A percentile compares a stretch with the other conserved stretches of the same genome.
Evolutionary conservation across 2,329 filamentous ascomycete species (phyloP).

Genomic region (Leptographium radiaticola): DNA sequence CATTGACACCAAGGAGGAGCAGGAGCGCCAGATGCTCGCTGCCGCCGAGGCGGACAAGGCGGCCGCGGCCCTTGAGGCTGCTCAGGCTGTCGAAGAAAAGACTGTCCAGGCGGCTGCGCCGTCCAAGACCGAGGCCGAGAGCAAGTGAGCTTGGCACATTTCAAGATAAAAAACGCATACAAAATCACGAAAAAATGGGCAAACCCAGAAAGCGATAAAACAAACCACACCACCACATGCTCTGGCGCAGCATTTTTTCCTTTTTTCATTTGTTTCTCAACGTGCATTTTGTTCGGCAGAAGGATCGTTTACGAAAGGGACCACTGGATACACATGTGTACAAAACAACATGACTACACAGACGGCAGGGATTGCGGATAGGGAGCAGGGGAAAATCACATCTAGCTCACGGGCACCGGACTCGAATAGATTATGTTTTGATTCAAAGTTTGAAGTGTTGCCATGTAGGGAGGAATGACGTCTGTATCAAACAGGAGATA

Average conservation of each 20-base stretch:
- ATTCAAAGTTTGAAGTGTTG: too few relatives aligned
- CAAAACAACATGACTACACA: neutral
- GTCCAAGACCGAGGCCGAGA: constrained; percentile 19
- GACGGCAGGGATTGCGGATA: neutral
- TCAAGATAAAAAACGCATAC: neutral
- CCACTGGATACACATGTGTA: constrained; percentile 1
- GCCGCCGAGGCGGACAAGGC: constrained; percentile 33
- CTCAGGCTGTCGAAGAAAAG: constrained; percentile 38
- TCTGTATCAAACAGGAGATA: too few relatives aligned
- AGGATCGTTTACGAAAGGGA: neutral
- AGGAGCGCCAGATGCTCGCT: constrained; percentile 13
- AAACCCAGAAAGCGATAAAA: constrained; percentile 1
- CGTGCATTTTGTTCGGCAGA: neutral
- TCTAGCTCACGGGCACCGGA: neutral
- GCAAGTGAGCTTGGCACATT: neutral
- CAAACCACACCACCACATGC: neutral
- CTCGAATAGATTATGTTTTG: neutral
- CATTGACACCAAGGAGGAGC: constrained; percentile 86
- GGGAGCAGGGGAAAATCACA: neutral
- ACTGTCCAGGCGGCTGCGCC: constrained; percentile 18
- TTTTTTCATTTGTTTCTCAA: constrained; percentile 2
- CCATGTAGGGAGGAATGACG: too few relatives aligned
- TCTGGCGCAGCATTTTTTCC: neutral
- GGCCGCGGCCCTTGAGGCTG: constrained; percentile 25
- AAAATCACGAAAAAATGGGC: neutral